phyloP scores from a whole-genome alignment of 441 rosid genomes.

The Pelargonium australe region DNA sequence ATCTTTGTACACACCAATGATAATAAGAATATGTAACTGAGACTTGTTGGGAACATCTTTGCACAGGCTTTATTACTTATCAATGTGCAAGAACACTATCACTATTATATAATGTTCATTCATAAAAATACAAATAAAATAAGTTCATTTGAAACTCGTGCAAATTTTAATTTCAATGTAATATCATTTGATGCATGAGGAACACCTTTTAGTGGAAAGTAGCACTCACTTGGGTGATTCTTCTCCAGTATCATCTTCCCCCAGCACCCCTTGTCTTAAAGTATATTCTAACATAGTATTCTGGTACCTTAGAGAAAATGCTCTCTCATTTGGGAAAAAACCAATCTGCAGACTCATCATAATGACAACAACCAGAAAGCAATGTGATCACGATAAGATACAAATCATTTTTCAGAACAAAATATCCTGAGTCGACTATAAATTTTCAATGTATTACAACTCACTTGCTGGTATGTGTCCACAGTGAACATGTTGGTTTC shows the following conservation, averaged over 20 bases:
- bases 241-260: constrained; percentile 93
- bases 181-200: neutral
- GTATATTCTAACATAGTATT: constrained; percentile 79
- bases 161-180: too few relatives aligned
- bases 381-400: neutral
- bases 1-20: too few relatives aligned
- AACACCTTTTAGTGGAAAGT: constrained; percentile 3
- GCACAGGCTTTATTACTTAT: too few relatives aligned
- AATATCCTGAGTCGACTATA: neutral
- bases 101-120: too few relatives aligned
- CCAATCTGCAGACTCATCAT: constrained; percentile 85
- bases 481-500: constrained; percentile 89
- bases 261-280: constrained; percentile 80
- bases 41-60: too few relatives aligned
- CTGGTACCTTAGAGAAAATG: constrained; percentile 76
- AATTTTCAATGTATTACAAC: constrained; percentile 17
- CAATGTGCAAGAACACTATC: too few relatives aligned
- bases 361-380: constrained; percentile 21
- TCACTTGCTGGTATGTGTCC: constrained; percentile 88
- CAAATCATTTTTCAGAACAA: neutral
- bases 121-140: too few relatives aligned
- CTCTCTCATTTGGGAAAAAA: constrained; percentile 72
- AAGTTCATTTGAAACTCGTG: too few relatives aligned
- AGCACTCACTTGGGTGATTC: constrained; percentile 71
- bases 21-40: too few relatives aligned